A percentile compares a stretch with the other conserved stretches of the same genome.
These are phyloP conservation scores for Lenwebbia sp. DNA, from an alignment of 345 rosid species.

Conservation along the genomic window DNA sequence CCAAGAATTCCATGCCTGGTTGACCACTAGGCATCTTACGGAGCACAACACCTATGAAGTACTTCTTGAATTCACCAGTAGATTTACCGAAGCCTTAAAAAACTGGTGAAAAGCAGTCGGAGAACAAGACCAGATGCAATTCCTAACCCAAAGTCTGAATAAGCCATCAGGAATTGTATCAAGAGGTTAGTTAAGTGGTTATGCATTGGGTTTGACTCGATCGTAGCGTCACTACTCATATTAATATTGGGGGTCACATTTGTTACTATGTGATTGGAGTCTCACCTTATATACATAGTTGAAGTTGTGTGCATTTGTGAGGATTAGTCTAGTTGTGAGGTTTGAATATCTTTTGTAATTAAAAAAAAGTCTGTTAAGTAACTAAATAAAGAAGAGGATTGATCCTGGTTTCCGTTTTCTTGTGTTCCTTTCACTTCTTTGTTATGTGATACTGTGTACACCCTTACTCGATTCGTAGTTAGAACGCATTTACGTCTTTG, in stretches of 20 bases:
- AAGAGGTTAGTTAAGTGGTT: neutral
- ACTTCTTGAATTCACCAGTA: no score
- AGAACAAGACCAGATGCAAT: no score
- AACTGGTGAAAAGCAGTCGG: no score
- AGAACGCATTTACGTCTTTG: neutral
- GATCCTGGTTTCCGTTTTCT: neutral
- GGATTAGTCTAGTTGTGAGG: accelerated
- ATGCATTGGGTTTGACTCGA: neutral
- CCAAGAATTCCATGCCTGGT: no score
- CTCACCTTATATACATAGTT: accelerated
- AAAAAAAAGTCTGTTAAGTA: neutral
- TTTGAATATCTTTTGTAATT: accelerated
- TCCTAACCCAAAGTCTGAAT: no score
- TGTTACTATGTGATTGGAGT: neutral
- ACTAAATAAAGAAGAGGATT: neutral
- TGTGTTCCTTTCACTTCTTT: neutral
- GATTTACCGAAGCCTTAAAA: no score
- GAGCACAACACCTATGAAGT: no score
- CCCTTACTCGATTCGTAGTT: neutral
- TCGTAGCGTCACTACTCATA: neutral
- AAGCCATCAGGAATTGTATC: no score
- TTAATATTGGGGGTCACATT: neutral
- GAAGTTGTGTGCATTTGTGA: neutral
- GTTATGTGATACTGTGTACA: neutral
- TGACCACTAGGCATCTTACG: no score